A percentile compares a stretch with the other conserved stretches of the same genome.
These are phyloP conservation scores for Tubosaeta brunneosetosa DNA, from an alignment of 768 basidiomycete species.

Conservation along the genomic window DNA sequence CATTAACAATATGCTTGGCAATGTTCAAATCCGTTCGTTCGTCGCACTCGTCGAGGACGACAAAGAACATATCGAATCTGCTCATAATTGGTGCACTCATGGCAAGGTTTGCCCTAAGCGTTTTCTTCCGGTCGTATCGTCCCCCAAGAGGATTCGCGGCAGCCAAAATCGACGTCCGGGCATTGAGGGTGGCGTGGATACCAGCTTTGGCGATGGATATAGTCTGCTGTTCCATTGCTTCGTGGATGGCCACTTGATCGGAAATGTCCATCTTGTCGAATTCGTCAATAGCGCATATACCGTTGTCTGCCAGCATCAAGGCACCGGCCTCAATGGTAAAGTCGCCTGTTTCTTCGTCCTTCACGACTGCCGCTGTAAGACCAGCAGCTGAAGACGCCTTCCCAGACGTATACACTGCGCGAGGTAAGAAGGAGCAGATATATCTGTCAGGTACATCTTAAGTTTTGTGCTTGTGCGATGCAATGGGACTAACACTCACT, in stretches of 20 bases:
- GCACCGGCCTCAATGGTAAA: conserved; percentile 99
- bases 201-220: conserved; percentile 99
- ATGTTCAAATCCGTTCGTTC: conserved; percentile 89
- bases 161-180: conserved; percentile 94
- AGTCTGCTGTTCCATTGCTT: conserved; percentile 99
- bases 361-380: conserved; percentile 97
- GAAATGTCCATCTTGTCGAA: conserved; percentile 99
- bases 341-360: conserved; percentile 97
- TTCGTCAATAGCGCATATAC: conserved; percentile 99
- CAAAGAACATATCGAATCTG: conserved; percentile 96
- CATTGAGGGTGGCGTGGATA: conserved; percentile 97
- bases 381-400: conserved; percentile 98
- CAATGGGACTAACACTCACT: conserved; percentile 49
- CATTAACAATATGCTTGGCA: conserved; percentile 95
- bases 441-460: conserved; percentile 52
- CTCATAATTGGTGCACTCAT: conserved; percentile 99
- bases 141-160: conserved; percentile 98
- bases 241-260: conserved; percentile 98
- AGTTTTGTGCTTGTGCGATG: neutral
- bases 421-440: conserved; percentile 95
- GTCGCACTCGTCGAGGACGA: conserved; percentile 96
- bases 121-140: conserved; percentile 92
- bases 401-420: conserved; percentile 98
- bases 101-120: conserved; percentile 85
- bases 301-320: conserved; percentile 98